Conservation (phyloP, 2,329 filamentous ascomycete species). For the Sordariomycetes sp. region DNA sequence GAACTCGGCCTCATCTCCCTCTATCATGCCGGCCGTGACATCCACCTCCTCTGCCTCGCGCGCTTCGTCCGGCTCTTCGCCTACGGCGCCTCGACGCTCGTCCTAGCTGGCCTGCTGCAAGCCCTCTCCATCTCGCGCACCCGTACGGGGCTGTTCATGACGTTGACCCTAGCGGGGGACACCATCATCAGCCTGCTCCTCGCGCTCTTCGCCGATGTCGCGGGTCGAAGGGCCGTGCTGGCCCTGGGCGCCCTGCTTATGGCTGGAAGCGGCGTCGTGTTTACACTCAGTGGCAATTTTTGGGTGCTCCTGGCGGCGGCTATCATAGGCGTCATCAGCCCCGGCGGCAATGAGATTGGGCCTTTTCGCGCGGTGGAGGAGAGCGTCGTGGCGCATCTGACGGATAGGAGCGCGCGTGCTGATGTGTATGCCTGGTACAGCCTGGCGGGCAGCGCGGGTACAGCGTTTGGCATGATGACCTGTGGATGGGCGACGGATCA, state of each 20-base stretch:
- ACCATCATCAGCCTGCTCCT: conserved; percentile 48
- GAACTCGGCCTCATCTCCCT: neutral
- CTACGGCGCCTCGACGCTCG: conserved; percentile 49
- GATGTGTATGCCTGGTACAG: conserved; percentile 57
- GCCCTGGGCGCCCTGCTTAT: conserved; percentile 45
- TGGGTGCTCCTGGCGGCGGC: conserved; percentile 49
- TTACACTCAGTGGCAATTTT: conserved; percentile 42
- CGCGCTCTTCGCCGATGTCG: conserved; percentile 46
- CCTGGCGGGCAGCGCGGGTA: conserved; percentile 47
- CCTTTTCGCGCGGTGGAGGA: conserved; percentile 56
- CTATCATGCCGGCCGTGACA: conserved; percentile 24
- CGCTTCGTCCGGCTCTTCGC: conserved; percentile 55
- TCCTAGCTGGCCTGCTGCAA: conserved; percentile 47
- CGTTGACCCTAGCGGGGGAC: conserved; percentile 52
- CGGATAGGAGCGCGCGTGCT: conserved; percentile 29
- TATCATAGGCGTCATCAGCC: conserved; percentile 53
- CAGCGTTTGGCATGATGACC: conserved; percentile 48
- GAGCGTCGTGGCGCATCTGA: conserved; percentile 49
- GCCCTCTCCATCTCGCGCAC: conserved; percentile 39
- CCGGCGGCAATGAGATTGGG: conserved; percentile 54
- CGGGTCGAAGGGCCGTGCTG: conserved; percentile 46
- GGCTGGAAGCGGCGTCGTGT: conserved; percentile 44
- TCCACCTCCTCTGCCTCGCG: conserved; percentile 47
- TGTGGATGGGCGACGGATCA: conserved; percentile 51
- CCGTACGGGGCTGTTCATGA: conserved; percentile 55